Conservation (phyloP, 129 eudicot genomes). For the Kitagawia praeruptora region DNA sequence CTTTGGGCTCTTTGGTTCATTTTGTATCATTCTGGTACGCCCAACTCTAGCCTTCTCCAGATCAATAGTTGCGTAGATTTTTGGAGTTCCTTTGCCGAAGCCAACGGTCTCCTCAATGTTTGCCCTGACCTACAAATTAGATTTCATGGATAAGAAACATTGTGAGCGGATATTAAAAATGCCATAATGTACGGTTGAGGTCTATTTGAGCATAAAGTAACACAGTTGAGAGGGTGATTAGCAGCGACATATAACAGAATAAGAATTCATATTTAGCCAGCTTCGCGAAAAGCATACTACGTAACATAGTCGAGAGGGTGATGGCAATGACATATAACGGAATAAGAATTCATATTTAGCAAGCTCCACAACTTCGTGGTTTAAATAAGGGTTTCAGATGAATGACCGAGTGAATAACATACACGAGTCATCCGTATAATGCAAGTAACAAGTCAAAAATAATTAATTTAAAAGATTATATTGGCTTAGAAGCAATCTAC, state of each 20-base stretch:
- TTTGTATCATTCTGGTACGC: conserved; percentile 22
- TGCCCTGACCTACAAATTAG: background rate
- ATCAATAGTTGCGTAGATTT: conserved; percentile 18
- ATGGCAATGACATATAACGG: background rate
- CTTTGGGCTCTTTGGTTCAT: conserved; percentile 18
- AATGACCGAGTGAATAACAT: background rate
- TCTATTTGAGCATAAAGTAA: background rate
- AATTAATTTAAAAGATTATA: too few species aligned
- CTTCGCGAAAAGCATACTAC: background rate
- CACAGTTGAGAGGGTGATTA: background rate
- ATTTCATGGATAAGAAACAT: background rate
- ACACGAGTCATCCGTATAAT: background rate
- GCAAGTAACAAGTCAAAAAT: background rate
- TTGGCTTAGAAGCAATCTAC: background rate
- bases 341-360: background rate
- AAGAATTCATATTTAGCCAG: background rate
- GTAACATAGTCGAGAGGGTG: background rate
- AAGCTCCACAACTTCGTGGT: background rate
- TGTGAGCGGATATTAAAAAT: background rate
- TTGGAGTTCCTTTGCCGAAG: conserved; percentile 11
- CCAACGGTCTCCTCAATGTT: conserved; percentile 13
- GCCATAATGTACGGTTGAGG: background rate
- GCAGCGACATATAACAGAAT: background rate
- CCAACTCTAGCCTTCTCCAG: conserved; percentile 35
- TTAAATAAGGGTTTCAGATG: background rate